A percentile compares a stretch with the other conserved stretches of the same genome.
Evolutionary conservation across 257 asterid species (phyloP).

Genomic region (Parsonsia alboflavescens): DNA sequence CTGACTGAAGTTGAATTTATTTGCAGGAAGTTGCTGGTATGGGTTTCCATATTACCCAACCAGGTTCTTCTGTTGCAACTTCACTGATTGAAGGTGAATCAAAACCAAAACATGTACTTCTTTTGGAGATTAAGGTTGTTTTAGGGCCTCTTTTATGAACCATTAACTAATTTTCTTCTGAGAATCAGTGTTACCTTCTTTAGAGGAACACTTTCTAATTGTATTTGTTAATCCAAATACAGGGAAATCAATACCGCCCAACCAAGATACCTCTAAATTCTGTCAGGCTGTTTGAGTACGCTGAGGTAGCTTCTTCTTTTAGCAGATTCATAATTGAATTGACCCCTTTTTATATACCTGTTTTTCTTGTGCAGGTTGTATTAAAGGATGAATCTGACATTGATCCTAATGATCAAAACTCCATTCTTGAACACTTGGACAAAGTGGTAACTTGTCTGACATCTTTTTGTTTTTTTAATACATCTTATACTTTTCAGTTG

Average conservation of each 20-base stretch:
- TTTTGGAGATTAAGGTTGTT: slow-evolving; percentile 87
- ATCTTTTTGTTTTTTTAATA: slow-evolving; percentile 14
- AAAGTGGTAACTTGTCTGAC: slow-evolving; percentile 53
- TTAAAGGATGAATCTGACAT: slow-evolving; percentile 89
- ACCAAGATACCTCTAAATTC: slow-evolving; percentile 88
- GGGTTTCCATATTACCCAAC: slow-evolving; percentile 99
- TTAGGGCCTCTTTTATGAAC: slow-evolving; percentile 14
- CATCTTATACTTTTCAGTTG: slow-evolving; percentile 3
- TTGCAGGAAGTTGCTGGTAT: slow-evolving; percentile 95
- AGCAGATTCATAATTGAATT: slow-evolving; percentile 20
- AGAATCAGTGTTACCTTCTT: not conserved
- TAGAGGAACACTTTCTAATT: not conserved
- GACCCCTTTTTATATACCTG: slow-evolving; percentile 21
- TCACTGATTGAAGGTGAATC: slow-evolving; percentile 98
- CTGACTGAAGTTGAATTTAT: slow-evolving; percentile 24
- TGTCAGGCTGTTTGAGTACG: slow-evolving; percentile 91
- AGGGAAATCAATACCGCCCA: slow-evolving; percentile 98
- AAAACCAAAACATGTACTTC: slow-evolving; percentile 87
- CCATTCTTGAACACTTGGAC: slow-evolving; percentile 93
- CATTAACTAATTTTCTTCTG: not conserved
- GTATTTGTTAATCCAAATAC: slow-evolving; percentile 7
- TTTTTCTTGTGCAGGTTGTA: slow-evolving; percentile 55
- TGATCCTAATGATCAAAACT: slow-evolving; percentile 83
- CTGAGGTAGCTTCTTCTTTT: slow-evolving; percentile 58
- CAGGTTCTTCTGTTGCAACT: slow-evolving; percentile 98